Base-by-base conservation (phyloP, 2,329 filamentous ascomycete genomes). In the Ceratocystis variospora region DNA sequence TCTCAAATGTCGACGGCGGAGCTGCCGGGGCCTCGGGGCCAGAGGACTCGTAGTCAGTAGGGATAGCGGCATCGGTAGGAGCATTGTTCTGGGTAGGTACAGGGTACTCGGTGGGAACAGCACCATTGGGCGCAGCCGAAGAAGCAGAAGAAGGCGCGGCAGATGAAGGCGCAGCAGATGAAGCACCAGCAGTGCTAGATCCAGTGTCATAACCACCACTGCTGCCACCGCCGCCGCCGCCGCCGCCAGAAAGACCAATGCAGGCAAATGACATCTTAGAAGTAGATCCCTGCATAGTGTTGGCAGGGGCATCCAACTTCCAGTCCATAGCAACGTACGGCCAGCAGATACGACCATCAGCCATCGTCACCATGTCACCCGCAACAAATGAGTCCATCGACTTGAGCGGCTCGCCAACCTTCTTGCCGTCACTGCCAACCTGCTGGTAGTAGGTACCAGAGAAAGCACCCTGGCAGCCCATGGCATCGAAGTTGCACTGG, bases 351-450 rank as follows among this genome's bases (percentile, higher is more conserved):
- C 80, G 77, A 25, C 80, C 80, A 68, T 83, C 80, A n/a, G 74
- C 70, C 76, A 83, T 80, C 41, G 80, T 83, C 10, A 83, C 82
- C 77, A 86, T 84, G 70, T 86, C 83, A 48, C 83, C 83, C 6
- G 83, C 80, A 59, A 86, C 81, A 70, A 78, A 83, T n/a, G 80
- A 79, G 71, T 84, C 77, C 12, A 72, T 77, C n/a, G 77, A 78
- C 65, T 75, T 76, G 67, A 84, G 70, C 1, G 80, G 73, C 17
- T 77, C 74, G 22, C 82, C 83, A 45, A 84, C 74, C 71, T 78
- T 81, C 64, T 76, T 73, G 1, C 83, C 83, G 12, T 76, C 72
- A 64, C 73, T 77, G 70, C 78, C 76, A 31, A 86, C 79, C 64
- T 82, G 75, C 74, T 86, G 83, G 77, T 82, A 86, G 72, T 78